Conservation (phyloP, 179 eudicot species). For the Corrigiola litoralis region DNA sequence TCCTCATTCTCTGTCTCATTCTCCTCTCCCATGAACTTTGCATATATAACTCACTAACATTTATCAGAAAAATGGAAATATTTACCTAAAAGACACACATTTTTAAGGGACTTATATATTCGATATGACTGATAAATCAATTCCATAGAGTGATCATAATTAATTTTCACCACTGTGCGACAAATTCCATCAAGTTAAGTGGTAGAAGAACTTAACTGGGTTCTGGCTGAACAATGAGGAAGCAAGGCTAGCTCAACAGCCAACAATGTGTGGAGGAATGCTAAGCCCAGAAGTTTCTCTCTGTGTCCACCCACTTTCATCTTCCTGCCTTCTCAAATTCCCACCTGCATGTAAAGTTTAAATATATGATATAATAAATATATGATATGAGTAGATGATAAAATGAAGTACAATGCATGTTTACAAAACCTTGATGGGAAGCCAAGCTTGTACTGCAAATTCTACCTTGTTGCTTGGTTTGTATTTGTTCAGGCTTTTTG, state of each 20-base stretch:
- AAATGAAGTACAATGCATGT: neutral
- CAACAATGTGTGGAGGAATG: slow-evolving; percentile 5
- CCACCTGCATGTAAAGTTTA: neutral
- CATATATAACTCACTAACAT: neutral
- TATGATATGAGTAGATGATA: neutral
- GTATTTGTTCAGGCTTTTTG: too few relatives aligned
- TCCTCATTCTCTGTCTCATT: slow-evolving; percentile 13
- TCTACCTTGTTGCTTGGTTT: too few relatives aligned
- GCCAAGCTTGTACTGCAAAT: too few relatives aligned
- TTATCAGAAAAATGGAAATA: neutral
- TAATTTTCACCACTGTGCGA: too few relatives aligned
- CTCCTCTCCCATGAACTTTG: slow-evolving; percentile 20
- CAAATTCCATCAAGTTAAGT: too few relatives aligned
- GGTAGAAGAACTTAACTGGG: slow-evolving; percentile 19
- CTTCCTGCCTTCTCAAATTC: neutral
- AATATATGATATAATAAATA: neutral
- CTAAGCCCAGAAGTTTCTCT: neutral
- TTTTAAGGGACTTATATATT: too few relatives aligned
- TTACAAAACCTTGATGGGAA: neutral
- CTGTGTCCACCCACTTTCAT: slow-evolving; percentile 3
- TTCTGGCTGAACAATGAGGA: neutral
- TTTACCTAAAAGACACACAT: too few relatives aligned
- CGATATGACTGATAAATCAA: too few relatives aligned
- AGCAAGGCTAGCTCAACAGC: slow-evolving; percentile 10
- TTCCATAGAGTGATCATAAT: too few relatives aligned